Evolutionary conservation across 1,139 yeast species (phyloP).

Genomic region (Suhomyces atakaporum): DNA sequence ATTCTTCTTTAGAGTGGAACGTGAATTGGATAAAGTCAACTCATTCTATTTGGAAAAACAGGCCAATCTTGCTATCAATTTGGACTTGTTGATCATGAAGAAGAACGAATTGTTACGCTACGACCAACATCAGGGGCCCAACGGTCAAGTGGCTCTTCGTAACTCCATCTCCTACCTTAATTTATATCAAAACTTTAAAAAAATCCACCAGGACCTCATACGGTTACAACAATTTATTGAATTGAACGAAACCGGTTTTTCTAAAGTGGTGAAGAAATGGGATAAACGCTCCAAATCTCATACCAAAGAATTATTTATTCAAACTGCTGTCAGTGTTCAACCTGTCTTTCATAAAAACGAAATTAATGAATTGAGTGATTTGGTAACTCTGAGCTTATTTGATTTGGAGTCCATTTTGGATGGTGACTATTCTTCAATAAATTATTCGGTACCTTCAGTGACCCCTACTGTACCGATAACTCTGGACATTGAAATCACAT

Average conservation of each 20-base stretch:
- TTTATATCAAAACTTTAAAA: constrained; percentile 83
- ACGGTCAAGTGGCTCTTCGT: constrained; percentile 28
- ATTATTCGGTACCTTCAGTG: constrained; percentile 2
- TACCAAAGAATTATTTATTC: constrained; percentile 86
- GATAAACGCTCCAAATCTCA: constrained; percentile 94
- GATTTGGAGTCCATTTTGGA: constrained; percentile 86
- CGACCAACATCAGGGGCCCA: constrained; percentile 22
- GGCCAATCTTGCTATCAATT: constrained; percentile 74
- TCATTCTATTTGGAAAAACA: constrained; percentile 87
- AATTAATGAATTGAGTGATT: constrained; percentile 80
- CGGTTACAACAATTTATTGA: constrained; percentile 91
- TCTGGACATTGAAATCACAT: background rate
- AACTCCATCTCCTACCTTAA: constrained; percentile 48
- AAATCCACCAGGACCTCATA: constrained; percentile 84
- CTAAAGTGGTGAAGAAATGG: constrained; percentile 95
- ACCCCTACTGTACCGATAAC: background rate
- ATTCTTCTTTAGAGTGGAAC: constrained; percentile 86
- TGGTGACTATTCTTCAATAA: constrained; percentile 59
- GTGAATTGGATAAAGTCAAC: constrained; percentile 94
- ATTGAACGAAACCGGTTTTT: constrained; percentile 91
- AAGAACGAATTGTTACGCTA: constrained; percentile 53
- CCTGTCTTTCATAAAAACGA: constrained; percentile 94
- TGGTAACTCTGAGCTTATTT: constrained; percentile 72
- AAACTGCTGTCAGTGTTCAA: constrained; percentile 93
- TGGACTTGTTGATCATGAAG: constrained; percentile 75